These are phyloP conservation scores for Apiospora pterosperma DNA, from an alignment of 2,329 filamentous ascomycete genomes.

Conservation along the genomic window DNA sequence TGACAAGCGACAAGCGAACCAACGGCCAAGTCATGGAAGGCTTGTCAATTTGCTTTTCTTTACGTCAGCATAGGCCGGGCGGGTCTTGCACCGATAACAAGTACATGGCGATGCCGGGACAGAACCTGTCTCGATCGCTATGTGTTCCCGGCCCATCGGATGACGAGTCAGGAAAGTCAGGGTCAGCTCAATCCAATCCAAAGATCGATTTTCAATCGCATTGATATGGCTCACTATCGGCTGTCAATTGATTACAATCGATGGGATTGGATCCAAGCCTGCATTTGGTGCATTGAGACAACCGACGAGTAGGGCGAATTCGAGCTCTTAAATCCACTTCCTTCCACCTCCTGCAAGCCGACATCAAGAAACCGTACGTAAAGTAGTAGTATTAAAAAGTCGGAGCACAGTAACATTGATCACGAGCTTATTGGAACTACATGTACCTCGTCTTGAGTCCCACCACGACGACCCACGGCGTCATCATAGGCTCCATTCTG, in stretches of 20 bases:
- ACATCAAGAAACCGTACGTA: too few relatives aligned
- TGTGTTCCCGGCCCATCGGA: not conserved
- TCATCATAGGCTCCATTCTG: constrained; percentile 8
- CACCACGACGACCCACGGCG: constrained; percentile 4
- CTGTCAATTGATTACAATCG: not conserved
- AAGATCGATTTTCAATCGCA: not conserved
- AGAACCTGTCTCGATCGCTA: not conserved
- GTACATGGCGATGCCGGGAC: not conserved
- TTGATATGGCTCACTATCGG: not conserved
- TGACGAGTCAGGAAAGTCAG: not conserved
- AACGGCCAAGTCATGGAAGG: not conserved
- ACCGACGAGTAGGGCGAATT: not conserved
- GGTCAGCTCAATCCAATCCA: not conserved
- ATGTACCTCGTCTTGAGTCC: not conserved
- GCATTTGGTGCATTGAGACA: not conserved
- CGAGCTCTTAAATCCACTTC: not conserved
- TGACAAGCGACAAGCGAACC: not conserved
- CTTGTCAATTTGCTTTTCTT: not conserved
- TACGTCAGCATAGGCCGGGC: not conserved
- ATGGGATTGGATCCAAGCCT: not conserved
- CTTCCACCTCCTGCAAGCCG: not conserved
- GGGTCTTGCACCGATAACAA: not conserved
- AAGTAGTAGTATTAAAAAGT: too few relatives aligned
- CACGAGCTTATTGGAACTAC: not conserved
- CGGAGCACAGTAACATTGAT: not conserved